Conservation (phyloP, 2,329 filamentous ascomycete genomes). For the Monosporascus cannonballus region DNA sequence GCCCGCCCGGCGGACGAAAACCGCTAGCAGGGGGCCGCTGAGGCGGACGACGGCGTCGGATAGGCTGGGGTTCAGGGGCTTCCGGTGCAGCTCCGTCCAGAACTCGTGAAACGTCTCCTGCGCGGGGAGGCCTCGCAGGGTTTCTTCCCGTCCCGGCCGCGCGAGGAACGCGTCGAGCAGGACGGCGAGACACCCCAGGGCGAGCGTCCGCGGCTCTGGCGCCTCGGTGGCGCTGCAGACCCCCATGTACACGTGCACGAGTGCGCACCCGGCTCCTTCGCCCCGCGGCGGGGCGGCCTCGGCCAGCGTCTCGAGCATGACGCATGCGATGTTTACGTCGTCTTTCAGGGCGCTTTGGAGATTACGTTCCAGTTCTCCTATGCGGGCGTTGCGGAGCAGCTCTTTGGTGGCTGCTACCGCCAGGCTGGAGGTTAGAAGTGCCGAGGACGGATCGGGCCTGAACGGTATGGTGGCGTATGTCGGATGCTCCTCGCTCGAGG, state of each 20-base stretch:
- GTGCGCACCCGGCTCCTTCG: slow-evolving; percentile 20
- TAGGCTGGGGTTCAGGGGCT: slow-evolving; percentile 40
- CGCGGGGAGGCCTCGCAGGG: slow-evolving; percentile 24
- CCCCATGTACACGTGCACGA: slow-evolving; percentile 39
- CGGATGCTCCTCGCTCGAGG: not conserved
- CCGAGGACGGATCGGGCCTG: slow-evolving; percentile 4
- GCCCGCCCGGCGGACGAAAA: slow-evolving; percentile 16
- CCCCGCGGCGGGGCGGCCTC: slow-evolving; percentile 13
- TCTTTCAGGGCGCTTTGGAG: slow-evolving; percentile 31
- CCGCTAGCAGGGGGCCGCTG: slow-evolving; percentile 39
- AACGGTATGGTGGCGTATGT: no score
- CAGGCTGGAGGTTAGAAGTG: slow-evolving; percentile 17
- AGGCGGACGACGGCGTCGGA: slow-evolving; percentile 42
- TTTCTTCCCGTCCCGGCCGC: slow-evolving; percentile 7
- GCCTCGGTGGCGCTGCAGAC: slow-evolving; percentile 31
- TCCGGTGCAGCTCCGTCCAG: slow-evolving; percentile 33
- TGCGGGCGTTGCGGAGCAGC: slow-evolving; percentile 12
- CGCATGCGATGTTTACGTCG: slow-evolving; percentile 35
- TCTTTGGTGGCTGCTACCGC: slow-evolving; percentile 27
- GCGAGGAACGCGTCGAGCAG: slow-evolving; percentile 37
- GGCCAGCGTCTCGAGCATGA: slow-evolving; percentile 34
- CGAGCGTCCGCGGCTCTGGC: slow-evolving; percentile 40
- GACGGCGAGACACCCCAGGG: slow-evolving; percentile 40
- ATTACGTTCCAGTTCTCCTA: slow-evolving; percentile 18
- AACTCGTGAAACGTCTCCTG: slow-evolving; percentile 29